Base-by-base conservation (phyloP, 2,329 filamentous ascomycete genomes). In the Xylariaceae sp. region DNA sequence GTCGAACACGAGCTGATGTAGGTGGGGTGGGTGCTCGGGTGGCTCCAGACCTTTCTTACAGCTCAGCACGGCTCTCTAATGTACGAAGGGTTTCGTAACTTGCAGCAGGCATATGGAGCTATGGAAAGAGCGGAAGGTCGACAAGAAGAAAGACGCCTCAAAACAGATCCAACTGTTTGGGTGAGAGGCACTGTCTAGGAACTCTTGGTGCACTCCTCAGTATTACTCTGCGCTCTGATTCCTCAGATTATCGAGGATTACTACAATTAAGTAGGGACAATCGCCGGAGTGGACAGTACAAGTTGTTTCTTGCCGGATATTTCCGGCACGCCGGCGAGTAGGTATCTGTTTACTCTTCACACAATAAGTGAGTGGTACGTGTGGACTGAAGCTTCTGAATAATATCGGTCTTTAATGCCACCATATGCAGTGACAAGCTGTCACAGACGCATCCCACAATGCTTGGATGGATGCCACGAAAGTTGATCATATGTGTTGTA, bases 381-480 rank as follows among this genome's bases (percentile, higher is more conserved):
- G n/a, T n/a, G n/a, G n/a, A n/a, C n/a, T n/a, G n/a, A n/a, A n/a
- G n/a, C n/a, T n/a, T n/a, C n/a, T n/a, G n/a, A n/a, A n/a, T 28
- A 31, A 38, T 31, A 22, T 45, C 43, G 36, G 22, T 12, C 36
- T 36, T 10, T 11, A 42, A 18, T 19, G 17, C 13, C 22, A 18
- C 19, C 11, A 48, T 34, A 19, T 36, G 7, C 22, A 31, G 18
- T 12, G 28, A 16, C 31, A 34, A 40, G 34, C 36, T 28, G 22
- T 28, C 22, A 28, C 22, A 47, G 19, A 12, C 19, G 10, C 31
- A 13, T 34, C 31, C 18, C 17, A 28, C 7, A 16, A 42, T 42
- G 36, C 28, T 17, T 28, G 39, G 42, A 36, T 43, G 51, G 54
- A 51, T 51, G 51, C 54, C 51, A 56, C 51, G 45, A 48, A 48